Evolutionary conservation across 1,284 basidiomycete genomes (phyloP).

Genomic region (Golubevia pallescens): DNA sequence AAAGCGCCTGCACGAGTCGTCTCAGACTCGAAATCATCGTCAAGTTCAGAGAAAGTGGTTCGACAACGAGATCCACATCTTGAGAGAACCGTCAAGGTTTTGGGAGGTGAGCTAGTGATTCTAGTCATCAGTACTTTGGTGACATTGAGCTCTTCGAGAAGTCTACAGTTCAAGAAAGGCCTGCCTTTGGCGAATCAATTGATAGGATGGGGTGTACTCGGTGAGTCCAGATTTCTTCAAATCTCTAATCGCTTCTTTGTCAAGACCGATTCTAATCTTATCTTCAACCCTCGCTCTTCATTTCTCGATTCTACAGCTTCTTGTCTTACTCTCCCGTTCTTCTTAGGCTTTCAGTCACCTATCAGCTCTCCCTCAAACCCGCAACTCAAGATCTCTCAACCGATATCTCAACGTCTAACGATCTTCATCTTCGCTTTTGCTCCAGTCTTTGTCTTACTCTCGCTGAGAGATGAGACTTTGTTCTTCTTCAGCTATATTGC

Average conservation of each 20-base stretch:
- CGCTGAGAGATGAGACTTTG: conserved; percentile 80
- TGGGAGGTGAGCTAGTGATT: too few relatives aligned
- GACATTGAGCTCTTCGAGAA: conserved; percentile 68
- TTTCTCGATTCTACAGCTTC: neutral
- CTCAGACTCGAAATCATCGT: too few relatives aligned
- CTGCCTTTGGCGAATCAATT: conserved; percentile 73
- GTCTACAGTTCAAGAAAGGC: conserved; percentile 74
- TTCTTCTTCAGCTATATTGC: conserved; percentile 77
- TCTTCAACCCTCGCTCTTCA: neutral
- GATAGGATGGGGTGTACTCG: conserved; percentile 73
- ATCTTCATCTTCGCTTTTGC: conserved; percentile 69
- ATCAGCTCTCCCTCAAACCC: neutral
- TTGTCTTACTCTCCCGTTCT: conserved; percentile 34
- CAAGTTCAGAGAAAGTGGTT: too few relatives aligned
- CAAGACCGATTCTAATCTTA: neutral
- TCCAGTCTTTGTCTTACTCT: conserved; percentile 79
- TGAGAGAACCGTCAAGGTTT: too few relatives aligned
- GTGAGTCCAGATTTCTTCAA: too few relatives aligned
- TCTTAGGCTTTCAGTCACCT: conserved; percentile 34
- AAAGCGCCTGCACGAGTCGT: too few relatives aligned
- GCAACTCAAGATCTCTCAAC: too few relatives aligned
- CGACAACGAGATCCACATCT: too few relatives aligned
- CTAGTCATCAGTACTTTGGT: too few relatives aligned
- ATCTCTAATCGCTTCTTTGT: too few relatives aligned
- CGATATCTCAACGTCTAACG: too few relatives aligned